A percentile compares a stretch with the other conserved stretches of the same genome.
Conservation (phyloP, 257 asterid species). For the Nicotiana obtusifolia region DNA sequence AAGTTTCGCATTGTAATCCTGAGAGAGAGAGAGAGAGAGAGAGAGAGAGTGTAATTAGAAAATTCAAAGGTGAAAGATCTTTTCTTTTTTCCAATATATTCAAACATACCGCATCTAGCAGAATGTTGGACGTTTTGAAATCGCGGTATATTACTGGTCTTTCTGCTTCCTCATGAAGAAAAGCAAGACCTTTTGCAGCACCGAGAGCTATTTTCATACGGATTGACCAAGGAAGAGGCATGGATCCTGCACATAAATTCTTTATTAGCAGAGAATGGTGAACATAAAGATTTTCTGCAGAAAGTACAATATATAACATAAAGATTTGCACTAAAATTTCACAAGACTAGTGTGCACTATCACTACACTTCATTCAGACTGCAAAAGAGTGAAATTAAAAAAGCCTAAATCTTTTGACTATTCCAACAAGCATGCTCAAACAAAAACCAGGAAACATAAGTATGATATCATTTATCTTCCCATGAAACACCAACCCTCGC, state of each 20-base stretch:
- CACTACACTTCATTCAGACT: background rate
- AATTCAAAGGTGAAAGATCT: background rate
- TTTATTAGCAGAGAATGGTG: conserved; percentile 8
- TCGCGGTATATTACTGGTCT: conserved; percentile 92
- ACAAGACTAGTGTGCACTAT: background rate
- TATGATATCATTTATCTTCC: background rate
- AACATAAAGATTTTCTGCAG: background rate
- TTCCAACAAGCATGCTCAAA: background rate
- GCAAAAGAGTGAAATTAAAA: background rate
- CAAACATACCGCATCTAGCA: conserved; percentile 79
- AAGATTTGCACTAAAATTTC: background rate
- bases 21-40: conserved; percentile 20
- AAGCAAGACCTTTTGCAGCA: conserved; percentile 94
- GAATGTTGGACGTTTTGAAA: conserved; percentile 95
- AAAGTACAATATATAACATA: background rate
- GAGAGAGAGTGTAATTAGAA: conserved; percentile 6
- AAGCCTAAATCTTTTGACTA: background rate
- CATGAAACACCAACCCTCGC: background rate
- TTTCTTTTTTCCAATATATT: background rate
- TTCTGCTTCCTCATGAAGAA: conserved; percentile 98
- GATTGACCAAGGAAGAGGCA: conserved; percentile 96
- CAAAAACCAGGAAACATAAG: background rate
- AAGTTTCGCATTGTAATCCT: conserved; percentile 95
- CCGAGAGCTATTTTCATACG: conserved; percentile 97
- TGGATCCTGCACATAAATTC: conserved; percentile 53